Evolutionary conservation across 495 filamentous ascomycete genomes (phyloP), one percentile per base, ranked within the genome.

Genomic region (Venustampulla echinocandica): DNA sequence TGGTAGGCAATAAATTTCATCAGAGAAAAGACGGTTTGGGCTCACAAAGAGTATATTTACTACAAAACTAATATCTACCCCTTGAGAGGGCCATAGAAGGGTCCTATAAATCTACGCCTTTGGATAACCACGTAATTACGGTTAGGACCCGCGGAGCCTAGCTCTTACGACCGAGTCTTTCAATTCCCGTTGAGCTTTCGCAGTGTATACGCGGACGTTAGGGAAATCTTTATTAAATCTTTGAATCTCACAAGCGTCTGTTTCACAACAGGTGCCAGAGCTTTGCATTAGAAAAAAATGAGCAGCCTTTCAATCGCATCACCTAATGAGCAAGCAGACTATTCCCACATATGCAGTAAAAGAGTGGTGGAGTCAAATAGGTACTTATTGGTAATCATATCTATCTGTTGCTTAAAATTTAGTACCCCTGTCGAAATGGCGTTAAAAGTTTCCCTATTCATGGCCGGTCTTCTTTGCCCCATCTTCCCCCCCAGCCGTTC

Each of bases 401-500:
- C 24, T 44, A 27, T 44, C 24, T 44, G 22, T 44, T 28, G 24
- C 21, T 44, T 33, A 34, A 30, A 44, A 44, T 44, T 44, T 19
- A 34, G 42, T 33, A 44, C 42, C 37, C 44, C 30, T 13, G 20
- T 37, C 21, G 19, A 46, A 46, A 46, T 46, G 18, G 44, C 14
- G 33, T 46, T 37, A 36, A 51, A 51, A 41, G 15, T 41, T 45
- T 45, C 48, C 24, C 23, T 42, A 36, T 36, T 51, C 48, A 24
- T 45, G 42, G 25, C 48, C 15, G 30, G 32, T 45, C 42, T 51
- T 21, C 42, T 46, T 51, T 24, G 32, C 23, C 35, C 33, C 42
- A 51, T 51, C 48, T 46, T 55, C 52, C 47, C 47, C 38, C 43
- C 15, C 52, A 38, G 30, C 39, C 52, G 1, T 55, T 25, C 52